Evolutionary conservation across 2,329 filamentous ascomycete genomes (phyloP).

Genomic region (Decorospora gaudefroyi): DNA sequence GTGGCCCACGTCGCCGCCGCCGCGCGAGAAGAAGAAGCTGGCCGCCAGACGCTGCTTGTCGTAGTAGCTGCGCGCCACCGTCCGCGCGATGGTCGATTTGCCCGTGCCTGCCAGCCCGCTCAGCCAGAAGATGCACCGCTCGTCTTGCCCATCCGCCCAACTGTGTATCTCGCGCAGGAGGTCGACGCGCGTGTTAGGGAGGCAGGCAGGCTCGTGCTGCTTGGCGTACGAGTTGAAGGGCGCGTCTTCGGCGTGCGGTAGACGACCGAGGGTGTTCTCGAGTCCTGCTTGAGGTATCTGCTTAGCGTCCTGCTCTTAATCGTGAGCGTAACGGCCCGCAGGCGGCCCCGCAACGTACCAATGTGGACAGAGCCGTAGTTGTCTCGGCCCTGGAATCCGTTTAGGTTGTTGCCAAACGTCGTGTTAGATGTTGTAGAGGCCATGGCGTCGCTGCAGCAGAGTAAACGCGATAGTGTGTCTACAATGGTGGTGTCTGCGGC

Average conservation of each 20-base stretch:
- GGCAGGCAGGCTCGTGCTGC: constrained; percentile 29
- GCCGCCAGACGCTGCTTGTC: constrained; percentile 11
- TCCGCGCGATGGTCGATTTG: constrained; percentile 40
- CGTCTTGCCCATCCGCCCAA: constrained; percentile 23
- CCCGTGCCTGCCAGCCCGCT: constrained; percentile 39
- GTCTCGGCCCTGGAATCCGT: not conserved
- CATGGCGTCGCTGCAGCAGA: not conserved
- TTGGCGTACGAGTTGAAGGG: constrained; percentile 27
- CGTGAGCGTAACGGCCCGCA: not conserved
- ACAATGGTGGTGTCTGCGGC: not conserved
- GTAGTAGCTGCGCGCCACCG: constrained; percentile 26
- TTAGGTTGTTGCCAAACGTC: not conserved
- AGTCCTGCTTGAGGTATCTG: constrained; percentile 1
- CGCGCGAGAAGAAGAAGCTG: constrained; percentile 29
- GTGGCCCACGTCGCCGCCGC: constrained; percentile 16
- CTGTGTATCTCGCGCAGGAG: constrained; percentile 29
- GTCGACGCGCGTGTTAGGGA: constrained; percentile 27
- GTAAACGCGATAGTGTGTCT: not conserved
- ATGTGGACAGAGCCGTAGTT: constrained; percentile 1
- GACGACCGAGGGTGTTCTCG: constrained; percentile 2
- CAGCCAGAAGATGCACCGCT: constrained; percentile 38
- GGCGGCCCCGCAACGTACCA: constrained; percentile 1
- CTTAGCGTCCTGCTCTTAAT: not conserved
- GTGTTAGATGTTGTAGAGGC: constrained; percentile 3
- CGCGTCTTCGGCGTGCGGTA: constrained; percentile 17